Conservation (phyloP, 75 land plant species). For the Pinus albicaulis region DNA sequence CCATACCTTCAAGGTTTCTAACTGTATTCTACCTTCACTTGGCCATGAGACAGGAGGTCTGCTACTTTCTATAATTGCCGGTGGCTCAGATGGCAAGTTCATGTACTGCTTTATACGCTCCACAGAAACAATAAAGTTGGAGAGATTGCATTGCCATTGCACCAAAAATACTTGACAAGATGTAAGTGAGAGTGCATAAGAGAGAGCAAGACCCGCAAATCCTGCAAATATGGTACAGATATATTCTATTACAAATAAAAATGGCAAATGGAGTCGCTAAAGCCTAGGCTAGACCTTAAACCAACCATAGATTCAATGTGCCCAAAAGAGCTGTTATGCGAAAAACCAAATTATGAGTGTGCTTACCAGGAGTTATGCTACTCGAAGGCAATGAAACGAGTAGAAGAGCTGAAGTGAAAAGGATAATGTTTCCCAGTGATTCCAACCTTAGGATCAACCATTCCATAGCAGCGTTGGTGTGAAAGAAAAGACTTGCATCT, state of each 20-base stretch:
- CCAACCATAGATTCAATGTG: background rate
- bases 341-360: background rate
- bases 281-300: background rate
- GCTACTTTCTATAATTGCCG: conserved; percentile 52
- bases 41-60: conserved; percentile 85
- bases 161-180: conserved; percentile 46
- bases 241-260: background rate
- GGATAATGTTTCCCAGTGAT: conserved; percentile 35
- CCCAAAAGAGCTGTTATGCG: background rate
- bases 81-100: conserved; percentile 68
- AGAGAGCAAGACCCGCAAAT: conserved; percentile 73
- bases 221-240: conserved; percentile 29
- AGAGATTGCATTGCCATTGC: conserved; percentile 75
- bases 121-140: conserved; percentile 83
- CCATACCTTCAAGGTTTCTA: conserved; percentile 73
- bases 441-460: conserved; percentile 80
- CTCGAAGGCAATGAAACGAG: conserved; percentile 58
- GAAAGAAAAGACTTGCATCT: conserved; percentile 61
- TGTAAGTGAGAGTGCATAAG: conserved; percentile 68
- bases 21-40: conserved; percentile 54
- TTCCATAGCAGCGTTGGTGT: conserved; percentile 59
- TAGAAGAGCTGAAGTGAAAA: conserved; percentile 56
- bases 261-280: background rate
- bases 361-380: conserved; percentile 59
- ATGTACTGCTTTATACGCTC: conserved; percentile 93